Percentiles rank a stretch among this genome's conserved stretches.
These are phyloP conservation scores for Dichotomopilus funicola DNA, from an alignment of 2,329 filamentous ascomycete species.

Conservation along the genomic window DNA sequence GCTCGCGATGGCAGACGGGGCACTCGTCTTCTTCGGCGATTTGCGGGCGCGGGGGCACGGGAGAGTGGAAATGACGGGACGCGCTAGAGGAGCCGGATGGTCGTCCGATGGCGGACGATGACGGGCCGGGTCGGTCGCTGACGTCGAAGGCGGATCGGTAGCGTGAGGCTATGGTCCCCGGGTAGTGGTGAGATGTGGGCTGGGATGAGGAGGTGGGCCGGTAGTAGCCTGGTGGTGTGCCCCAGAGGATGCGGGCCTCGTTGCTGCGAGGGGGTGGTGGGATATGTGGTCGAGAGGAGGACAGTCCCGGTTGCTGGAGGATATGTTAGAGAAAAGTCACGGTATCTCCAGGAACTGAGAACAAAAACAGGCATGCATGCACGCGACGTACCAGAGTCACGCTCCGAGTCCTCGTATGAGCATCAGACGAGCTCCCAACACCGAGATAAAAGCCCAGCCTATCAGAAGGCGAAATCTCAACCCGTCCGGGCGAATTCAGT, in stretches of 20 bases:
- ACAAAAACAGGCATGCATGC: not conserved
- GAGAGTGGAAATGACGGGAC: slow-evolving; percentile 27
- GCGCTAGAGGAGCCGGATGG: slow-evolving; percentile 15
- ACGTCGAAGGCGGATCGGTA: slow-evolving; percentile 31
- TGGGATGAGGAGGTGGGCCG: slow-evolving; percentile 23
- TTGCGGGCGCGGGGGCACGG: slow-evolving; percentile 40
- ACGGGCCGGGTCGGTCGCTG: slow-evolving; percentile 26
- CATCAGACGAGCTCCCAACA: slow-evolving; percentile 28
- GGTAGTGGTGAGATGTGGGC: slow-evolving; percentile 12
- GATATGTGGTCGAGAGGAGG: slow-evolving; percentile 18
- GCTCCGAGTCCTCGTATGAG: slow-evolving; percentile 39
- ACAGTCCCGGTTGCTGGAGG: slow-evolving; percentile 15
- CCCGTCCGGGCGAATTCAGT: slow-evolving; percentile 18
- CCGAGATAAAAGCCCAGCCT: slow-evolving; percentile 35
- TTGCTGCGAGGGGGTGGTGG: slow-evolving; percentile 22
- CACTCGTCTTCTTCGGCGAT: slow-evolving; percentile 71
- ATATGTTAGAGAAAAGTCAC: not conserved
- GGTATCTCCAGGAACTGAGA: not conserved
- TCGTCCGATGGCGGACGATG: slow-evolving; percentile 22
- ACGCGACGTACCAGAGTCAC: slow-evolving; percentile 42
- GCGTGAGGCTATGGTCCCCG: slow-evolving; percentile 10
- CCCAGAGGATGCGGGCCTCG: slow-evolving; percentile 36
- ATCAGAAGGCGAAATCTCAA: slow-evolving; percentile 1
- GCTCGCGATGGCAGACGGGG: slow-evolving; percentile 66
- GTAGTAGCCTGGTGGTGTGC: slow-evolving; percentile 33